Evolutionary conservation across 2,329 filamentous ascomycete genomes (phyloP).

Genomic region (Dactylellina haptotyla): DNA sequence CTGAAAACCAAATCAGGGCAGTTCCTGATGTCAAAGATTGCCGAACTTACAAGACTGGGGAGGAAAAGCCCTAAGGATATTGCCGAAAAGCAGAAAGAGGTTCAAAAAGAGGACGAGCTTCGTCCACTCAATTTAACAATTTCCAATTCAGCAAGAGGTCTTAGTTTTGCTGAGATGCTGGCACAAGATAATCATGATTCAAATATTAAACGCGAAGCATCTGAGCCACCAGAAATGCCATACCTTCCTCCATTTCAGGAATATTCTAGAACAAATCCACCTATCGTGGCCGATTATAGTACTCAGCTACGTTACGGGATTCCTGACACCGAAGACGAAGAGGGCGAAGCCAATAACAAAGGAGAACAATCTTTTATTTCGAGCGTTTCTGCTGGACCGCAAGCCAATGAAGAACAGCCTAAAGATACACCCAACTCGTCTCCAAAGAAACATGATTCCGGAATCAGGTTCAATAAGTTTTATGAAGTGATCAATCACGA

Average conservation of each 20-base stretch:
- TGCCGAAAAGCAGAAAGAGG: neutral
- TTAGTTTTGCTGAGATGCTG: slow-evolving; percentile 19
- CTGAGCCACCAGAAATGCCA: too few species aligned
- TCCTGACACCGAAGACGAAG: neutral
- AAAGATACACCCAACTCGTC: neutral
- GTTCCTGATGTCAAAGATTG: neutral
- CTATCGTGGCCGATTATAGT: too few species aligned
- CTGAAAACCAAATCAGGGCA: neutral
- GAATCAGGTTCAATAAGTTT: neutral
- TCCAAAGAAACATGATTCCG: neutral
- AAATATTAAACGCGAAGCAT: too few species aligned
- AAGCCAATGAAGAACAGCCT: neutral
- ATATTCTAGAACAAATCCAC: too few species aligned
- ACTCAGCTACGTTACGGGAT: too few species aligned
- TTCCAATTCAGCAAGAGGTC: neutral
- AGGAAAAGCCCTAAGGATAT: neutral
- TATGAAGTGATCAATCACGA: slow-evolving; percentile 8
- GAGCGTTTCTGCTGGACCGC: neutral
- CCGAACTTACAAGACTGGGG: neutral
- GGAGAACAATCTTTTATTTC: neutral
- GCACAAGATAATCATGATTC: too few species aligned
- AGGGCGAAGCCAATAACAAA: neutral
- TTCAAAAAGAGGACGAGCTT: neutral
- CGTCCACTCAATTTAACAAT: neutral
- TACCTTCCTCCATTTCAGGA: too few species aligned